Conservation (phyloP, 257 asterid species). For the Linaria vulgaris region DNA sequence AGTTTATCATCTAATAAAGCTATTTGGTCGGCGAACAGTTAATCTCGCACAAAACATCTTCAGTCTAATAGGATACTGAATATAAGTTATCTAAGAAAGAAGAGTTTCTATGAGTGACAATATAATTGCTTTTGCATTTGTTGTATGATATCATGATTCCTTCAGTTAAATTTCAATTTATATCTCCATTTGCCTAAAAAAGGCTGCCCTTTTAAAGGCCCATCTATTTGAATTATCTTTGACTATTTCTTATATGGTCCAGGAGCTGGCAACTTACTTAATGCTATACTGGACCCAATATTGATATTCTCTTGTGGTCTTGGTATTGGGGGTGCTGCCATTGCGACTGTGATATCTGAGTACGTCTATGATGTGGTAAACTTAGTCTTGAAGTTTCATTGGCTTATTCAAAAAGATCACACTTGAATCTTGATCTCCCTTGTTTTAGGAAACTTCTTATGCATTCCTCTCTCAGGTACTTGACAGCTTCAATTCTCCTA, state of each 20-base stretch:
- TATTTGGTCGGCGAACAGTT: too few relatives aligned
- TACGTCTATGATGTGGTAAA: slow-evolving; percentile 88
- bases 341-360: slow-evolving; percentile 95
- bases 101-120: too few relatives aligned
- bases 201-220: too few relatives aligned
- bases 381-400: slow-evolving; percentile 40
- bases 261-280: slow-evolving; percentile 87
- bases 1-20: too few relatives aligned
- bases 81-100: neutral
- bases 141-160: neutral
- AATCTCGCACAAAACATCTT: too few relatives aligned
- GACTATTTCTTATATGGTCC: slow-evolving; percentile 26
- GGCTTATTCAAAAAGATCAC: slow-evolving; percentile 16
- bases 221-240: slow-evolving; percentile 17
- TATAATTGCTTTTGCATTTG: too few relatives aligned
- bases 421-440: neutral
- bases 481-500: slow-evolving; percentile 75
- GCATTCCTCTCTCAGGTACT: slow-evolving; percentile 52
- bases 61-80: neutral
- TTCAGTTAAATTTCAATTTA: neutral
- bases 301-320: slow-evolving; percentile 63
- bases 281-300: slow-evolving; percentile 70
- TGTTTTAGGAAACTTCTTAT: slow-evolving; percentile 18
- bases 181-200: too few relatives aligned
- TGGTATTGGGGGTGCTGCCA: slow-evolving; percentile 90